phyloP scores from a whole-genome alignment of 805 yeast genomes.

The Lipomyces yamanashiensis region DNA sequence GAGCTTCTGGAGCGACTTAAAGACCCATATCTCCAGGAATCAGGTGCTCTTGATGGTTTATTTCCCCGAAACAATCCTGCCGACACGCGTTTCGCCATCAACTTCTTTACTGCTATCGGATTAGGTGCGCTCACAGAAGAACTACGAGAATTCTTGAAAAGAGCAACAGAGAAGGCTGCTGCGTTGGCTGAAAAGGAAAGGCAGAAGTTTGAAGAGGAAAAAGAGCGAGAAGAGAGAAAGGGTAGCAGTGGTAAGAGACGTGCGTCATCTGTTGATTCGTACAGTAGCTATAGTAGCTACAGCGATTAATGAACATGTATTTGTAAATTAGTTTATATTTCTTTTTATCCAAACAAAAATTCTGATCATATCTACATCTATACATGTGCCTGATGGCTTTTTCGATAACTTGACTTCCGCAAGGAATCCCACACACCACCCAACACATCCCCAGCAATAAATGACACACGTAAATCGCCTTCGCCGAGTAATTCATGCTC shows the following conservation, averaged over 20 bases:
- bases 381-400: neutral
- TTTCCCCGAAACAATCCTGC: constrained; percentile 59
- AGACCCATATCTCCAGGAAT: constrained; percentile 58
- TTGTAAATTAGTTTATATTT: neutral
- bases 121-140: constrained; percentile 80
- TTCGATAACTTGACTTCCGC: neutral
- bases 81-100: constrained; percentile 70
- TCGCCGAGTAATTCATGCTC: constrained; percentile 37
- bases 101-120: constrained; percentile 91
- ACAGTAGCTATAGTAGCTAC: constrained; percentile 15
- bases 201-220: constrained; percentile 10
- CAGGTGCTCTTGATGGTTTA: constrained; percentile 53
- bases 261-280: constrained; percentile 5
- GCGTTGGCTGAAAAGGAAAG: constrained; percentile 11
- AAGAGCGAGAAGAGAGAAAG: neutral
- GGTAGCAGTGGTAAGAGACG: constrained; percentile 1
- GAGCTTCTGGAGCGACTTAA: constrained; percentile 55
- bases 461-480: constrained; percentile 31
- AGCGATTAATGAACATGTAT: neutral
- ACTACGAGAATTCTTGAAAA: constrained; percentile 63
- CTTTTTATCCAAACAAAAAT: neutral
- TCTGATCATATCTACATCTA: neutral
- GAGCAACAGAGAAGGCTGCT: constrained; percentile 15
- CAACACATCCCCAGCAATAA: constrained; percentile 32
- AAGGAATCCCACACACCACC: constrained; percentile 17